Conservation (phyloP, 2,329 filamentous ascomycete species). For the Botryosphaeria dothidea region DNA sequence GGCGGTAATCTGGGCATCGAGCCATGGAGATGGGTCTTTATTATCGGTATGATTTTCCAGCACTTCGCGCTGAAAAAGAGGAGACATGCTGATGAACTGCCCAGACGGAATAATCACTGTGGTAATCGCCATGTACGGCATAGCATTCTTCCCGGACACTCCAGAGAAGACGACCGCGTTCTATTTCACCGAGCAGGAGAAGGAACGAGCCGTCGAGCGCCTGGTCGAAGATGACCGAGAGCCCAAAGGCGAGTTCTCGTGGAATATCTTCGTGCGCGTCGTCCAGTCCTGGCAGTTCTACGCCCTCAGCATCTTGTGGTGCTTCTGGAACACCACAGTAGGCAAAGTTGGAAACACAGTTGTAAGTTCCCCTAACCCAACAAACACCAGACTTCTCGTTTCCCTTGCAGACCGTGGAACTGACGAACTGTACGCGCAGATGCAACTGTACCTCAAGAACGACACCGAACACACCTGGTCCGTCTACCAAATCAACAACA, state of each 20-base stretch:
- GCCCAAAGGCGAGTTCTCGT: background rate
- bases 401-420: too few species aligned
- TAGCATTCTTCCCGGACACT: constrained; percentile 3
- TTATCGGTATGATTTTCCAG: background rate
- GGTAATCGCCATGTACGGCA: background rate
- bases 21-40: constrained; percentile 32
- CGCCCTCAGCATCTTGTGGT: background rate
- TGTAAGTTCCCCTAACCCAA: background rate
- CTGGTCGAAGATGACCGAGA: background rate
- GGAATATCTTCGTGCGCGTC: background rate
- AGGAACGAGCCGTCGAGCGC: background rate
- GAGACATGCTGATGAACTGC: too few species aligned
- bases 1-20: constrained; percentile 27
- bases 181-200: constrained; percentile 3
- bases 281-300: constrained; percentile 7
- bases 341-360: background rate
- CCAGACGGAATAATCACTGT: background rate
- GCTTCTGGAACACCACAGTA: background rate
- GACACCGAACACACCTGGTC: background rate
- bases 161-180: background rate
- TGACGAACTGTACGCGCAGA: background rate
- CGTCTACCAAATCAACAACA: constrained; percentile 12
- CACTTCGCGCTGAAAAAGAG: too few species aligned
- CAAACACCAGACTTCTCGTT: background rate
- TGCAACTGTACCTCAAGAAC: constrained; percentile 13